Evolutionary conservation across 108 stramenopile species (phyloP), one percentile per base, ranked within the genome.

Genomic region (Nitzschia sp.): DNA sequence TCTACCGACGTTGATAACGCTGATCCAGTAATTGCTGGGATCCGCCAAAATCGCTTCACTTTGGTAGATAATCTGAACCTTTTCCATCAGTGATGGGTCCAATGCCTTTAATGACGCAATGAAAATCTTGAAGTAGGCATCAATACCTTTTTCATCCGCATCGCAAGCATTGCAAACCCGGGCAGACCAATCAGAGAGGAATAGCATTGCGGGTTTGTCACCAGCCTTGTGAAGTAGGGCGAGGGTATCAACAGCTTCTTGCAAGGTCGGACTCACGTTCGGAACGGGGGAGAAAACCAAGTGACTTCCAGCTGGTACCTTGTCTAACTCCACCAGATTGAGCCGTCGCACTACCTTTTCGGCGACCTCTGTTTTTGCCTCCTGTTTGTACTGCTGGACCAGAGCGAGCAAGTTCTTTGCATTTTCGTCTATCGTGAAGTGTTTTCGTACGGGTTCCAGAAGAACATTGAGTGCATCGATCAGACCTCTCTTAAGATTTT

Each of bases 381-480:
- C 66, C 50, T 87, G 88, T 71, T 97, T 97, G 84, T 89, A 97
- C 66, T 91, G 78, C 46, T 84, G 89, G 29, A 99, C 96, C 36
- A 89, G 80, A 11, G 78, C 85, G 68, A 99, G 77, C 23, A 99
- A 82, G 45, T 83, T 80, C 60, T 94, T 93, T 23, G 98, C 94
- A 48, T 83, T 87, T 53, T 78, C 85, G 58, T 96, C 87, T 17
- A 66, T 79, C 21, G 83, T 77, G 63, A 99, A 99, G 77, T 99
- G 99, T 53, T 80, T 76, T 36, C 99, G 88, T 11, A 99, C 99
- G 0, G 99, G 99, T 74, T 98, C 89, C 45, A 99, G 64, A 44
- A 98, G 77, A 44, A 66, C 38, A 76, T 99, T 98, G 47, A 99
- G 69, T 1, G 80, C 92, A 45, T 69, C 82, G 35, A 97, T 95